Conservation (phyloP, 352 stramenopile genomes). For the Vaucheria bursata region DNA sequence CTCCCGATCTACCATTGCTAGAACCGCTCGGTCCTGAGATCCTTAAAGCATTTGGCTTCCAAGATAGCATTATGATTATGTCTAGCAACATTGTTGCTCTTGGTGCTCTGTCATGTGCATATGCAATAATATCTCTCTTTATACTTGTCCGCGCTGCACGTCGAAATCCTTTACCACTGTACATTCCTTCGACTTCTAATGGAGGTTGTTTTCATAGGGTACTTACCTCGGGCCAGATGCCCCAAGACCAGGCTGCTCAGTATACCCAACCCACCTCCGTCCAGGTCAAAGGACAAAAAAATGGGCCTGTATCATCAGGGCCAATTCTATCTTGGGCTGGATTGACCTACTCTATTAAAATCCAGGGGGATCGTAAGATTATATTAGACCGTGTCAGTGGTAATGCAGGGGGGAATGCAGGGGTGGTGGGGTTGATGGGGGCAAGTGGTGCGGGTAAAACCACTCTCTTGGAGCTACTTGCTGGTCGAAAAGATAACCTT, state of each 20-base stretch:
- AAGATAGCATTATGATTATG: not conserved
- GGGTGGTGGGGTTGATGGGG: constrained; percentile 62
- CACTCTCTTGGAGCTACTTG: constrained; percentile 82
- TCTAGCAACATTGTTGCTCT: not conserved
- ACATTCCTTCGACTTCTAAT: too few relatives aligned
- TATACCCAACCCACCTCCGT: too few relatives aligned
- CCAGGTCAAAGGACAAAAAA: too few relatives aligned
- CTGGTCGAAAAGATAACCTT: constrained; percentile 61
- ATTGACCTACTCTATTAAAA: not conserved
- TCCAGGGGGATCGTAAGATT: not conserved
- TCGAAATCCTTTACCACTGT: too few relatives aligned
- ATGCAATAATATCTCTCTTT: not conserved
- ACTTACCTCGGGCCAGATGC: too few relatives aligned
- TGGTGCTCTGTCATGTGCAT: not conserved
- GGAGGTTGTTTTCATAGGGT: too few relatives aligned
- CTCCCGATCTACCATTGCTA: constrained; percentile 26
- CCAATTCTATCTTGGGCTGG: not conserved
- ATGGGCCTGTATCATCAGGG: too few relatives aligned
- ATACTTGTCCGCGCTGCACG: not conserved
- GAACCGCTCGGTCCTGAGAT: constrained; percentile 28
- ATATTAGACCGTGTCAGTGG: not conserved
- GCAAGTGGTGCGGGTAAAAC: constrained; percentile 69
- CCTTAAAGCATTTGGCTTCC: constrained; percentile 25
- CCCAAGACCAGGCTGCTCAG: too few relatives aligned
- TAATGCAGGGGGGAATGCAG: not conserved